Base-by-base conservation (phyloP, 2,329 filamentous ascomycete species). In the Claviceps monticola region DNA sequence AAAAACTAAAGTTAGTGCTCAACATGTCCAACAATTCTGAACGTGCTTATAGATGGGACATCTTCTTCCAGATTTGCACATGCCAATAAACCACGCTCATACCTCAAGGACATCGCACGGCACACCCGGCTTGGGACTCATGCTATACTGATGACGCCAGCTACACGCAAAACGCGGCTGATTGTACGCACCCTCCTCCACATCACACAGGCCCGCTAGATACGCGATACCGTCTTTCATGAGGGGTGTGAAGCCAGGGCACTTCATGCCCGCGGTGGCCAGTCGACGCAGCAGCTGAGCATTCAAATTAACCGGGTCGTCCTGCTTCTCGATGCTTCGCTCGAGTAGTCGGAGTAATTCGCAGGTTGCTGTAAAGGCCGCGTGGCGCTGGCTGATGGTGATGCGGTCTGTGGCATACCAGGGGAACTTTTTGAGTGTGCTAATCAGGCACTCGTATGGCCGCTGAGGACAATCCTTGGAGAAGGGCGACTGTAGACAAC, bases 371-470 rank as follows among this genome's bases (percentile, higher is more conserved):
- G 73, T 66, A 58, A 74, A 80, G 26, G 83, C 66, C 7, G 70
- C 64, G 44, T 74, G 65, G 1, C 80, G 76, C 62, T 84, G 74
- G 51, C 69, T 66, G 46, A 83, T 67, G 7, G 76, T 83, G 66
- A 84, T 78, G 50, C 70, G 58, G 2, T 76, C 64, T 1, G 79
- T 71, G 61, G 73, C 71, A 54, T 76, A 72, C 82, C 82, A 85
- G 0, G 82, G 82, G 44, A 82, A 72, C 68, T 84, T 80, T 54
- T 73, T 74, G 39, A 81, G 61, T 1, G 76, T 83, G 61, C 78
- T 82, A 57, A 84, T 81, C 59, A 84, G 68, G 60, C 74, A 80
- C 66, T 85, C 82, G 52, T 77, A 84, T 1, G 80, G 76, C 14
- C 82, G 75, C 64, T 84, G 80, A 0, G 80, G 79, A 57, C 79